Percentiles rank a stretch among this genome's conserved stretches.
These are phyloP conservation scores for Arxiozyma slooffiae DNA, from an alignment of 1,139 yeast genomes.

Conservation along the genomic window DNA sequence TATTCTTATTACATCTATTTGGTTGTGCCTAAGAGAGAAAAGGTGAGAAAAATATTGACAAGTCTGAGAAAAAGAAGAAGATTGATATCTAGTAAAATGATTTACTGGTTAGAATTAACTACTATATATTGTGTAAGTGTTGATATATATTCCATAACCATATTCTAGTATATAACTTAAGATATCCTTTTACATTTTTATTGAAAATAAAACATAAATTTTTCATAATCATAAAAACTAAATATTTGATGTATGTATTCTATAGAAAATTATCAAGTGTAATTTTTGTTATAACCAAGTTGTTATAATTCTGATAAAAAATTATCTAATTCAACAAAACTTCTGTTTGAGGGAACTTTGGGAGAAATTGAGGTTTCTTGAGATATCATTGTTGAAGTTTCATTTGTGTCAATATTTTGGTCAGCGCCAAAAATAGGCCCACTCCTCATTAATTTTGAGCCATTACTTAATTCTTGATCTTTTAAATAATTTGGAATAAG, in stretches of 20 bases:
- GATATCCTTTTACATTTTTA: too few species aligned
- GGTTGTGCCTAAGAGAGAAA: too few species aligned
- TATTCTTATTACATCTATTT: too few species aligned
- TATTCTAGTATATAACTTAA: too few species aligned
- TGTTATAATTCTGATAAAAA: conserved; percentile 18
- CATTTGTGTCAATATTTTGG: conserved; percentile 1
- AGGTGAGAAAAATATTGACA: too few species aligned
- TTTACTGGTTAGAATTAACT: too few species aligned
- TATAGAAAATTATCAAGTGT: not conserved
- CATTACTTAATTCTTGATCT: not conserved
- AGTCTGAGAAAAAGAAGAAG: too few species aligned
- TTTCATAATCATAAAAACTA: not conserved
- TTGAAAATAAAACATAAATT: not conserved
- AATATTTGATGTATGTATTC: conserved; percentile 1
- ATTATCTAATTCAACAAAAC: conserved; percentile 26
- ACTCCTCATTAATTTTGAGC: not conserved
- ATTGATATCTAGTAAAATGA: too few species aligned
- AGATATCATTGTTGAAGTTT: conserved; percentile 14
- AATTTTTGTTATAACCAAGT: not conserved
- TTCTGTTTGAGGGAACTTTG: conserved; percentile 19
- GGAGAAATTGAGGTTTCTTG: conserved; percentile 20
- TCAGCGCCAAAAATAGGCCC: not conserved
- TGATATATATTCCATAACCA: too few species aligned
- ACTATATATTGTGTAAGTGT: too few species aligned
- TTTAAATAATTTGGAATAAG: not conserved